phyloP scores from a whole-genome alignment of 306 rosid species.

The Boehmeria nivea region DNA sequence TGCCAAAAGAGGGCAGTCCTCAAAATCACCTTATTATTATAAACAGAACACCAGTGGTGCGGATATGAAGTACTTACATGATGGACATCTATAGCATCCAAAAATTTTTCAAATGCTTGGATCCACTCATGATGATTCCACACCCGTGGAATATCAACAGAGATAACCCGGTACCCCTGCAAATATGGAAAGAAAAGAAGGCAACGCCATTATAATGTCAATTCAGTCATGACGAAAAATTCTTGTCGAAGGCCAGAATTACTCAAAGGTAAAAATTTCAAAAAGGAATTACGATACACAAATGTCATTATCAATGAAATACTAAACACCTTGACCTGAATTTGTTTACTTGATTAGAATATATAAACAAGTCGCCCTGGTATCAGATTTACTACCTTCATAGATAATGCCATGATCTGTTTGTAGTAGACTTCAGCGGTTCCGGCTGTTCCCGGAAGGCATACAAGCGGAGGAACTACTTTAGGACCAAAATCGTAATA shows the following conservation, averaged over 20 bases:
- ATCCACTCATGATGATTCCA: conserved; percentile 95
- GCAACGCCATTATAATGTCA: too few relatives aligned
- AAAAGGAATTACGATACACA: background rate
- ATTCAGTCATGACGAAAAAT: background rate
- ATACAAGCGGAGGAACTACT: conserved; percentile 87
- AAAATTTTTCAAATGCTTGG: conserved; percentile 92
- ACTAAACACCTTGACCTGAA: too few relatives aligned
- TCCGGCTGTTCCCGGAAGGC: conserved; percentile 98
- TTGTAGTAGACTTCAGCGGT: conserved; percentile 96
- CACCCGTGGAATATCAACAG: conserved; percentile 92
- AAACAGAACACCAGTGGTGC: background rate
- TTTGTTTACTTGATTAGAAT: too few relatives aligned
- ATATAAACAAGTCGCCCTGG: conserved; percentile 1
- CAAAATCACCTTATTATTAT: too few relatives aligned
- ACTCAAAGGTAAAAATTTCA: background rate
- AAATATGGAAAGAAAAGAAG: too few relatives aligned
- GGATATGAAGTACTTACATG: conserved; percentile 47
- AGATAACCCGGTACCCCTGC: conserved; percentile 94
- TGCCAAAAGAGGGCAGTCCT: too few relatives aligned
- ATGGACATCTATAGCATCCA: conserved; percentile 98
- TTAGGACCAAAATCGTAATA: conserved; percentile 98
- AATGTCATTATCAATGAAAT: too few relatives aligned
- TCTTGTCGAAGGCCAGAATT: too few relatives aligned
- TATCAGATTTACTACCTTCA: conserved; percentile 54
- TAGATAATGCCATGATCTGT: conserved; percentile 87